A percentile compares a stretch with the other conserved stretches of the same genome.
Evolutionary conservation across 306 rosid genomes (phyloP).

Genomic region (Echinosophora koreensis): DNA sequence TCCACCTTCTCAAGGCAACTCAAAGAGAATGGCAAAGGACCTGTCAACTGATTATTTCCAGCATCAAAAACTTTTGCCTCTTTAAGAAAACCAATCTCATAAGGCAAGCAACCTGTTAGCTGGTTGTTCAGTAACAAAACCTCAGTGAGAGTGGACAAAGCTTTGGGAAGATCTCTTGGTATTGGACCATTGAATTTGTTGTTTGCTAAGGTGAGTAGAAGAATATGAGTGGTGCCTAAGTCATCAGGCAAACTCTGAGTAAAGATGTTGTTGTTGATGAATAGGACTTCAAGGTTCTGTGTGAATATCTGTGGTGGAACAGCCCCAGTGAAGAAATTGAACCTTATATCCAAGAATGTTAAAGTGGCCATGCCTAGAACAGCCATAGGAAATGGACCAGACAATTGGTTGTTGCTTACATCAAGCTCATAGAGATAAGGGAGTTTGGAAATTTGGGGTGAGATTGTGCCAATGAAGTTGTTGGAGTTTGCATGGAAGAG

Average conservation of each 20-base stretch:
- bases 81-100: slow-evolving; percentile 71
- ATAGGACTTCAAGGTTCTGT: slow-evolving; percentile 72
- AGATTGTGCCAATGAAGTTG: slow-evolving; percentile 72
- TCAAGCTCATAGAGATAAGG: slow-evolving; percentile 84
- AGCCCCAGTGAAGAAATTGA: slow-evolving; percentile 77
- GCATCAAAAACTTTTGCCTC: slow-evolving; percentile 73
- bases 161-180: slow-evolving; percentile 66
- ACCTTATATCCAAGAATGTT: slow-evolving; percentile 78
- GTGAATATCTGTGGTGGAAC: slow-evolving; percentile 80
- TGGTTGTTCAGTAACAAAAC: slow-evolving; percentile 72
- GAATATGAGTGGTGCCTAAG: slow-evolving; percentile 66
- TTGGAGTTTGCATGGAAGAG: slow-evolving; percentile 92
- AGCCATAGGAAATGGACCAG: slow-evolving; percentile 80
- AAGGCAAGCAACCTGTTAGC: slow-evolving; percentile 82
- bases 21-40: slow-evolving; percentile 79
- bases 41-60: slow-evolving; percentile 73
- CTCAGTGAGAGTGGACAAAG: slow-evolving; percentile 65
- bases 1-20: slow-evolving; percentile 72
- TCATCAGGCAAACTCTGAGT: slow-evolving; percentile 67
- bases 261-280: slow-evolving; percentile 85
- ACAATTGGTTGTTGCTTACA: slow-evolving; percentile 78
- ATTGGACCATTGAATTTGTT: slow-evolving; percentile 83
- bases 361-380: slow-evolving; percentile 64
- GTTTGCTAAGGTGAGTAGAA: slow-evolving; percentile 77
- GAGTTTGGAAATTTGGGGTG: slow-evolving; percentile 63